These are phyloP conservation scores for Lentinula guzmanii DNA, from an alignment of 768 basidiomycete genomes.

Conservation along the genomic window DNA sequence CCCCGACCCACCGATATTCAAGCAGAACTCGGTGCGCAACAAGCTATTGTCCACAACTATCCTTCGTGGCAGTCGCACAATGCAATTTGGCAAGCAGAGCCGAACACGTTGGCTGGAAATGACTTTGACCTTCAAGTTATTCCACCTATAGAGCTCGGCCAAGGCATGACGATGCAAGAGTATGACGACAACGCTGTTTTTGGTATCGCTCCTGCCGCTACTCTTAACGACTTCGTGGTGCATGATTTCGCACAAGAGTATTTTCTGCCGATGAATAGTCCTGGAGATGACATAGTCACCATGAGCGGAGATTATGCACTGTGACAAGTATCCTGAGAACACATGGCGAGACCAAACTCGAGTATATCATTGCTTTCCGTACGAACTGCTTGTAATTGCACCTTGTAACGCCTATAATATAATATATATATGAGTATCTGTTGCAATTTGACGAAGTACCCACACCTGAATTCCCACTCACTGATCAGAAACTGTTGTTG, in stretches of 20 bases:
- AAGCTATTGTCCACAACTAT: conserved; percentile 27
- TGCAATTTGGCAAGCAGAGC: conserved; percentile 23
- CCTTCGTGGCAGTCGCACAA: conserved; percentile 24
- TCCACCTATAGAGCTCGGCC: conserved; percentile 56
- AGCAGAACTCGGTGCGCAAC: conserved; percentile 26
- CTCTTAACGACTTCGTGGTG: background rate
- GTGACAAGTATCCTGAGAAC: background rate
- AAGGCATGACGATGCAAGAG: background rate
- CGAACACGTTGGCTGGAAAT: conserved; percentile 40
- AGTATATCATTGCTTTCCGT: conserved; percentile 1
- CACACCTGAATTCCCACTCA: background rate
- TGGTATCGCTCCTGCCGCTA: background rate
- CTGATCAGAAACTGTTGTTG: too few relatives aligned
- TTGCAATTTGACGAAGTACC: too few relatives aligned
- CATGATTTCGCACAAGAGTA: background rate
- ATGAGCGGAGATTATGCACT: background rate
- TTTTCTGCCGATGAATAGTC: background rate
- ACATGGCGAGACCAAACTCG: background rate
- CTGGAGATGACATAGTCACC: background rate
- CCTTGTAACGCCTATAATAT: background rate
- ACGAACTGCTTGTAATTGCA: background rate
- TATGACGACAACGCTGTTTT: background rate
- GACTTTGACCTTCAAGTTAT: conserved; percentile 66
- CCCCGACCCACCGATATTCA: conserved; percentile 31
- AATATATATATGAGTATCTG: background rate